Base-by-base conservation (phyloP, 345 rosid genomes). In the Ricinus communis region DNA sequence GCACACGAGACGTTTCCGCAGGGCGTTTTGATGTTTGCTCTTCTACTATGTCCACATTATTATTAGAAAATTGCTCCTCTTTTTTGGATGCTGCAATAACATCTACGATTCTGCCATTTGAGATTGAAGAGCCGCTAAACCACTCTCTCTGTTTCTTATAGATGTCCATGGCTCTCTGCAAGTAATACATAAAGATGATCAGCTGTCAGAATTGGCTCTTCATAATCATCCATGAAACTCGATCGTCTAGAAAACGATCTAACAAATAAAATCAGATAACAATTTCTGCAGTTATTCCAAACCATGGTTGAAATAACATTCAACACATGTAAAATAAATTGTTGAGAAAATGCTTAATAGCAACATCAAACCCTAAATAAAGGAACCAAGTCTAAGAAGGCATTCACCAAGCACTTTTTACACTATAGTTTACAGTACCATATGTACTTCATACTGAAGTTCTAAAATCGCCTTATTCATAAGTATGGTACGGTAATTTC, bases 121-220 rank as follows among this genome's bases (percentile, higher is more conserved):
- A 27, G 64, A 66, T 63, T 40, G 76, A 76, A 55, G 82, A 66
- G 60, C 87, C 83, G 59, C 79, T 76, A 8, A 78, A 66, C 62
- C 83, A 87, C 52, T 81, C 74, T 74, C 86, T 81, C 73, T 89
- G 90, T 80, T 83, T 90, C 87, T 83, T 95, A 83, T 92, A 95
- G 14, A 85, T 82, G 70, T 82, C 84, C 86, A 95, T 81, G 21
- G 98, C 97, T 77, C 80, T 85, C 99, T 95, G 91, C 80, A 81
- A 40, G 57, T 58, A 21, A 28, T 65, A 73, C n/a, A 72, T 22
- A 64, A n/a, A 47, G 28, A 52, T 30, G 28, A 62, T 71, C 53
- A 60, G 31, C 21, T 6, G 5, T 10, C 54, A 69, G n/a, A 62
- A 54, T 30, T 8, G 50, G 40, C 61, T 64, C 36, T 72, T 10